Evolutionary conservation across 257 asterid genomes (phyloP).

Genomic region (Eucommia ulmoides): DNA sequence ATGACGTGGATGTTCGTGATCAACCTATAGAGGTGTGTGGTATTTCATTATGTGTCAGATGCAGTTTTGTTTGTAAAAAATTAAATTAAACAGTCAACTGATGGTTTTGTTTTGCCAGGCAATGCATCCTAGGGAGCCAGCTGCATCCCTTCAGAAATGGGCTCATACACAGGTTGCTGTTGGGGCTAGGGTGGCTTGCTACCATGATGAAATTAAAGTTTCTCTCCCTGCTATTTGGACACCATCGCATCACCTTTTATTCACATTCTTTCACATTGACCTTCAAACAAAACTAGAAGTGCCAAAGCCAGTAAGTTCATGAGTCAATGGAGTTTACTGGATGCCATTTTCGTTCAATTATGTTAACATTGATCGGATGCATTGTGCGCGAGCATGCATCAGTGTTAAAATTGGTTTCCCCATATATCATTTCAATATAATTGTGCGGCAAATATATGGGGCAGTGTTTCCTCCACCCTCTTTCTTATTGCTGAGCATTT

Average conservation of each 20-base stretch:
- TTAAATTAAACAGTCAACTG: slow-evolving; percentile 14
- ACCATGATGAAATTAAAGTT: slow-evolving; percentile 95
- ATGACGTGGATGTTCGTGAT: slow-evolving; percentile 66
- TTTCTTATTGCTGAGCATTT: slow-evolving; percentile 10
- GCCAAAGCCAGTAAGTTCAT: slow-evolving; percentile 82
- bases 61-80: slow-evolving; percentile 16
- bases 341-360: background rate
- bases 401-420: background rate
- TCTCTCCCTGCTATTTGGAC: slow-evolving; percentile 93
- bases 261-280: slow-evolving; percentile 91
- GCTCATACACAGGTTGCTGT: slow-evolving; percentile 89
- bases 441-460: background rate
- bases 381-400: slow-evolving; percentile 7
- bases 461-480: slow-evolving; percentile 6
- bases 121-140: slow-evolving; percentile 82
- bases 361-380: no score
- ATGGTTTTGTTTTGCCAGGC: slow-evolving; percentile 41
- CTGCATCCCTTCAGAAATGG: slow-evolving; percentile 60
- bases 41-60: slow-evolving; percentile 14
- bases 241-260: slow-evolving; percentile 88
- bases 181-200: slow-evolving; percentile 89
- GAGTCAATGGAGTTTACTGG: background rate
- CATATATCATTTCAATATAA: background rate
- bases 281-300: slow-evolving; percentile 96
- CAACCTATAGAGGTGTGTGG: slow-evolving; percentile 76